Evolutionary conservation across 306 rosid species (phyloP), one percentile per base, ranked within the genome.

Genomic region (Castanea sativa): DNA sequence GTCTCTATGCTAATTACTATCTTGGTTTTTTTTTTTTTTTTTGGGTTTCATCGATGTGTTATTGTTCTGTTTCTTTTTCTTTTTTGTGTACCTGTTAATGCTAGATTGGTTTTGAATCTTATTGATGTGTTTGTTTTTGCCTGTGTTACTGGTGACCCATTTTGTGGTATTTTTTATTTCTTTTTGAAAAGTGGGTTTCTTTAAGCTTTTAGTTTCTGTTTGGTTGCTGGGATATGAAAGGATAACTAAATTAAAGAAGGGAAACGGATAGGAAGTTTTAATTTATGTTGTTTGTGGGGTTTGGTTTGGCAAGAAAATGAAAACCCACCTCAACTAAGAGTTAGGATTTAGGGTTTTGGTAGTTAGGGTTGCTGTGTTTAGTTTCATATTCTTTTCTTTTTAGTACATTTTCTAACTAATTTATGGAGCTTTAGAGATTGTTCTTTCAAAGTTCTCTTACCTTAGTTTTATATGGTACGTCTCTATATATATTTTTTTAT

Each of bases 181-280:
- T 19, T 68, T 49, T 5, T 23, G 12, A 55, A 15, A 58, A 49
- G 51, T 85, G 70, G 80, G 76, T 76, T 75, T 82, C 73, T 33
- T 33, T 33, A 3, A 69, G 69, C 71, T 33, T 64, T 80, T 55
- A 23, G 38, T 9, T 51, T 55, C 49, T 45, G 35, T 68, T 71
- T 52, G 71, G 78, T 27, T 1, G 25, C 45, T 38, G 45, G 69
- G 74, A 80, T 76, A 64, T 20, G 83, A 52, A 56, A 33, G 18
- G 1, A 69, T 27, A 38, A 13, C 21, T 3, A 5, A 33, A 33
- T 33, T 3, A 33, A 33, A 33, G 21, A 58, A 8, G 4, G 45
- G 27, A 21, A 43, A 29, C 29, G 11, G 64, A 53, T 11, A 45
- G 6, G 18, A 10, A 21, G 19, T 55, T 11, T 0, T 69, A 23